These are phyloP conservation scores for Chenopodium album DNA, from an alignment of 148 eudicot species.

Conservation along the genomic window DNA sequence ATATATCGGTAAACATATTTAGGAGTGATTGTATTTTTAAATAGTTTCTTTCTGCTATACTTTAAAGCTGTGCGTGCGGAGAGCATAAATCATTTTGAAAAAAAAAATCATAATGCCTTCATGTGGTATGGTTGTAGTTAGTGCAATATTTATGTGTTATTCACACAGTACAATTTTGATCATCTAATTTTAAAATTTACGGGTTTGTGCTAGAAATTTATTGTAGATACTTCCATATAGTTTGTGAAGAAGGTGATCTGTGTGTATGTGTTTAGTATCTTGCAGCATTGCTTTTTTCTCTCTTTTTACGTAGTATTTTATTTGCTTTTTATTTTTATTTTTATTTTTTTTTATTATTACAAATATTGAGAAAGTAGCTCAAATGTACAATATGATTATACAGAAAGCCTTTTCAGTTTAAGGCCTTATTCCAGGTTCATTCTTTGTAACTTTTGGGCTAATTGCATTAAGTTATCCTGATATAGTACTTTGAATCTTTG, in stretches of 20 bases:
- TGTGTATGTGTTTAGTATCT: background rate
- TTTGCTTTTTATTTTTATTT: too few relatives aligned
- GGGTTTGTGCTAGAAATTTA: background rate
- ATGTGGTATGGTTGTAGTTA: too few relatives aligned
- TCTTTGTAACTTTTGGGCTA: background rate
- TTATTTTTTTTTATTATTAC: background rate
- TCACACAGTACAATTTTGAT: background rate
- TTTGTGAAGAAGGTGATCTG: background rate
- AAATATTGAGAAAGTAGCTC: background rate
- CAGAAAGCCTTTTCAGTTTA: background rate
- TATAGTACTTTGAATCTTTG: background rate
- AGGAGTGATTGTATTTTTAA: background rate
- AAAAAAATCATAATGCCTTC: too few relatives aligned
- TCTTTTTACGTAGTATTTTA: background rate
- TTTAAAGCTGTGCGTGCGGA: background rate
- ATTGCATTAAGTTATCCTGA: background rate
- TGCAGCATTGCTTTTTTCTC: background rate
- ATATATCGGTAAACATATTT: slow-evolving; percentile 61
- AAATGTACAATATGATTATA: background rate
- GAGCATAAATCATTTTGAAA: background rate
- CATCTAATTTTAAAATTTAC: background rate
- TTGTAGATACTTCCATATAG: background rate
- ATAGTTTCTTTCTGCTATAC: slow-evolving; percentile 11
- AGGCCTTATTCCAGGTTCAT: background rate
- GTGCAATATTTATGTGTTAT: background rate